Evolutionary conservation across 257 asterid species (phyloP).

Genomic region (Paulownia fortunei): DNA sequence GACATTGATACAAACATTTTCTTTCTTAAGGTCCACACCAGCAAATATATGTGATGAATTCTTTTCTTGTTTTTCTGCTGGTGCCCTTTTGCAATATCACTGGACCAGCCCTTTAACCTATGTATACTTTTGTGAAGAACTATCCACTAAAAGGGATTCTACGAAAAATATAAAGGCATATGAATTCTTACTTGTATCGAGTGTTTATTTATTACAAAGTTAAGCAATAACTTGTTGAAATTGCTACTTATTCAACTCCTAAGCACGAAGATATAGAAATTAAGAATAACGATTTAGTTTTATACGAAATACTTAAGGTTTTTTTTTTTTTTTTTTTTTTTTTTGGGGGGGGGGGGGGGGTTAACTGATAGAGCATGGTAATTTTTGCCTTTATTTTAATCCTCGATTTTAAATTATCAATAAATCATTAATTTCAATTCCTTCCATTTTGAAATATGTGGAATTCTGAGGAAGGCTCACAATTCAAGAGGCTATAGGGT

Average conservation of each 20-base stretch:
- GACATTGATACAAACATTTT: neutral
- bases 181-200: neutral
- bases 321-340: too few species aligned
- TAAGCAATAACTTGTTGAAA: neutral
- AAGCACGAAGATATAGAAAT: too few species aligned
- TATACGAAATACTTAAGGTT: too few species aligned
- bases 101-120: neutral
- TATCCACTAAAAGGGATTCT: neutral
- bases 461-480: neutral
- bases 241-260: too few species aligned
- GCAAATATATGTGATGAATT: neutral
- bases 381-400: neutral
- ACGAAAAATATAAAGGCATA: too few species aligned
- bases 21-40: conserved; percentile 8
- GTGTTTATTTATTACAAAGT: neutral
- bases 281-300: too few species aligned
- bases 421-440: too few species aligned
- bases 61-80: neutral
- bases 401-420: too few species aligned
- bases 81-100: neutral
- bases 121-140: neutral
- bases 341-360: too few species aligned
- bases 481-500: neutral
- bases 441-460: neutral
- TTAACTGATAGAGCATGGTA: neutral